These are phyloP conservation scores for Dendrocalamus latiflorus DNA, from an alignment of 202 grass and related monocot species.

Conservation along the genomic window DNA sequence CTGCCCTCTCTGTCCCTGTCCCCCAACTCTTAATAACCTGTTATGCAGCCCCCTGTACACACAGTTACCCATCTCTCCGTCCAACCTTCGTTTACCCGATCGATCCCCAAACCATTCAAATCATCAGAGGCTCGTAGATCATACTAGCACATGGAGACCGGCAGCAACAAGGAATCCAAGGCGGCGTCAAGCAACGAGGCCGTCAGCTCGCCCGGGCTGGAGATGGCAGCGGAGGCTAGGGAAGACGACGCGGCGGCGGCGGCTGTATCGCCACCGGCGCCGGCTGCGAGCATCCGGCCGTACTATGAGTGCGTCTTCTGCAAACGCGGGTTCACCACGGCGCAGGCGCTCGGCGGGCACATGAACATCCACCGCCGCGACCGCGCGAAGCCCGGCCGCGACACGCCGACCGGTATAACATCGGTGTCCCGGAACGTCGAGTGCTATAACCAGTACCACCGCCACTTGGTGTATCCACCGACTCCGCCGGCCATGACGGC, in stretches of 20 bases:
- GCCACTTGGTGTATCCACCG: background rate
- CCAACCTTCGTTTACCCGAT: background rate
- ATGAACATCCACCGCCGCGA: slow-evolving; percentile 88
- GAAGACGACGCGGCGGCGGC: background rate
- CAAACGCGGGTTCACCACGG: slow-evolving; percentile 76
- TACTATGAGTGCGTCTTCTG: slow-evolving; percentile 86
- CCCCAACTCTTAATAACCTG: background rate
- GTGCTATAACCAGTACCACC: slow-evolving; percentile 14
- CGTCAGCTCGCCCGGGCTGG: background rate
- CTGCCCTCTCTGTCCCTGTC: slow-evolving; percentile 24
- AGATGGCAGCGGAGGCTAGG: background rate
- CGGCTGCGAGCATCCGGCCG: background rate
- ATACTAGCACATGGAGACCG: too few species aligned
- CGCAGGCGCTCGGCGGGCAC: slow-evolving; percentile 76
- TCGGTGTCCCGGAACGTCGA: slow-evolving; percentile 5
- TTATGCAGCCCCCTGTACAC: background rate
- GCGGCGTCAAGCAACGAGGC: slow-evolving; percentile 28
- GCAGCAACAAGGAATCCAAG: slow-evolving; percentile 16
- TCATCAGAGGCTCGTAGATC: too few species aligned
- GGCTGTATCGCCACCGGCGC: background rate
- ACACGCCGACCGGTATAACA: background rate
- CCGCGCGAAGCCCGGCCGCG: slow-evolving; percentile 37
- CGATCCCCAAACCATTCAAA: background rate
- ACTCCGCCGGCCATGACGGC: background rate
- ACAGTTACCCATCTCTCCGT: slow-evolving; percentile 19